phyloP scores from a whole-genome alignment of 495 filamentous ascomycete genomes.

The Cercophora newfieldiana region DNA sequence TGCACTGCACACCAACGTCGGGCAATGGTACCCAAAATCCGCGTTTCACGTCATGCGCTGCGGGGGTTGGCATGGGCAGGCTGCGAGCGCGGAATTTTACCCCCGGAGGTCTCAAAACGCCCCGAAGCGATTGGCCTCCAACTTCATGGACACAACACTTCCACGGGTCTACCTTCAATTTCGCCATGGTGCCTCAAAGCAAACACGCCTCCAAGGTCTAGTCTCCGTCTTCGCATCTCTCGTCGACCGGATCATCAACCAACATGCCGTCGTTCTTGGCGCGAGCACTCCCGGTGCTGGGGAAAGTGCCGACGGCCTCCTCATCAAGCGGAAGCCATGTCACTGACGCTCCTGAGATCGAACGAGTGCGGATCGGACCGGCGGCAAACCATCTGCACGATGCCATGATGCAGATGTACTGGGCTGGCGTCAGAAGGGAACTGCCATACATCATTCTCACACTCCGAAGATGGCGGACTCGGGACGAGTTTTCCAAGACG shows the following conservation, averaged over 20 bases:
- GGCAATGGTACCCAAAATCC: neutral
- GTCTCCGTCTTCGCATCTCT: too few species aligned
- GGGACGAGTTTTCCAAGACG: conserved; percentile 9
- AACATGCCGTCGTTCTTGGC: neutral
- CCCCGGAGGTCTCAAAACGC: neutral
- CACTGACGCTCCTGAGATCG: conserved; percentile 1
- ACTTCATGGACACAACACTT: neutral
- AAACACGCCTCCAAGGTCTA: neutral
- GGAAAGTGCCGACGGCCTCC: neutral
- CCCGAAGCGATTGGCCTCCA: neutral
- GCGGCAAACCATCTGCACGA: conserved; percentile 1
- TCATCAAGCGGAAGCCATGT: neutral
- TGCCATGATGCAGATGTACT: conserved; percentile 15
- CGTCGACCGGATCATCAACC: too few species aligned
- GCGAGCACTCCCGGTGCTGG: neutral
- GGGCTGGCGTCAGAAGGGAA: conserved; percentile 5
- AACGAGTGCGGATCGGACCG: conserved; percentile 3
- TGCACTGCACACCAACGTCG: neutral
- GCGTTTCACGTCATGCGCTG: neutral
- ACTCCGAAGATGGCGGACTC: neutral
- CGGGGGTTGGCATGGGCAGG: neutral
- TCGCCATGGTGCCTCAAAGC: too few species aligned
- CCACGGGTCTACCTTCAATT: neutral
- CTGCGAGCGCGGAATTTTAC: neutral
- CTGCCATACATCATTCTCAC: conserved; percentile 10